Conservation (phyloP, 2,329 filamentous ascomycete species). For the Clarireedia hainanense region DNA sequence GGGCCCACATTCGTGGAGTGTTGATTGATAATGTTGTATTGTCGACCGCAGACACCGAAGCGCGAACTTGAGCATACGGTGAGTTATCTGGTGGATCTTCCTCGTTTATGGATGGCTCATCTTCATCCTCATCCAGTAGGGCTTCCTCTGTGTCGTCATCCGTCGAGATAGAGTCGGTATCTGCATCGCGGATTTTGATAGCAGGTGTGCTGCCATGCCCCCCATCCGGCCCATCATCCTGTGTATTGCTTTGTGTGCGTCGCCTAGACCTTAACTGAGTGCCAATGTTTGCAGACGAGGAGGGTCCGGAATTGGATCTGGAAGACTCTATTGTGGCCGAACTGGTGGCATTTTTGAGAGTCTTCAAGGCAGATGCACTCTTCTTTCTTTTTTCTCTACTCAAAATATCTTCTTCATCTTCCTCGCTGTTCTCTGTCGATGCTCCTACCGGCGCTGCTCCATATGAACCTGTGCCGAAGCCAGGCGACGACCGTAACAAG, state of each 20-base stretch:
- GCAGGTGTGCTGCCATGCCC: constrained; percentile 19
- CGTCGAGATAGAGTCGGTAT: constrained; percentile 24
- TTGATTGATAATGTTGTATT: constrained; percentile 74
- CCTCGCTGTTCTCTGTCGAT: constrained; percentile 30
- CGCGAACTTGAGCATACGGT: constrained; percentile 70
- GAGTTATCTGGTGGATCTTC: constrained; percentile 59
- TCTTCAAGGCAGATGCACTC: constrained; percentile 21
- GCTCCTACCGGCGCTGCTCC: constrained; percentile 45
- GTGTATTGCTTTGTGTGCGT: constrained; percentile 3
- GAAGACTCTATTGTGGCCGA: constrained; percentile 10
- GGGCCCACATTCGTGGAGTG: constrained; percentile 78
- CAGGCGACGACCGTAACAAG: constrained; percentile 51
- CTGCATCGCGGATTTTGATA: constrained; percentile 11
- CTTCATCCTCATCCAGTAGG: constrained; percentile 27
- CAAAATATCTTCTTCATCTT: constrained; percentile 24
- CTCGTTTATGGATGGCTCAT: constrained; percentile 35
- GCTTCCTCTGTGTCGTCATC: constrained; percentile 29
- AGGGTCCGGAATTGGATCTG: constrained; percentile 11
- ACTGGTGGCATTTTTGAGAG: constrained; percentile 22
- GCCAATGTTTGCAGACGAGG: constrained; percentile 7
- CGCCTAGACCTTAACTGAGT: neutral
- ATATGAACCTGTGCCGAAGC: constrained; percentile 53
- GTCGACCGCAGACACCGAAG: constrained; percentile 69
- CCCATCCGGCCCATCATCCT: constrained; percentile 17
- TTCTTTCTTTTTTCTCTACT: constrained; percentile 18